Evolutionary conservation across 768 basidiomycete species (phyloP).

Genomic region (Lanmaoa rubissima): DNA sequence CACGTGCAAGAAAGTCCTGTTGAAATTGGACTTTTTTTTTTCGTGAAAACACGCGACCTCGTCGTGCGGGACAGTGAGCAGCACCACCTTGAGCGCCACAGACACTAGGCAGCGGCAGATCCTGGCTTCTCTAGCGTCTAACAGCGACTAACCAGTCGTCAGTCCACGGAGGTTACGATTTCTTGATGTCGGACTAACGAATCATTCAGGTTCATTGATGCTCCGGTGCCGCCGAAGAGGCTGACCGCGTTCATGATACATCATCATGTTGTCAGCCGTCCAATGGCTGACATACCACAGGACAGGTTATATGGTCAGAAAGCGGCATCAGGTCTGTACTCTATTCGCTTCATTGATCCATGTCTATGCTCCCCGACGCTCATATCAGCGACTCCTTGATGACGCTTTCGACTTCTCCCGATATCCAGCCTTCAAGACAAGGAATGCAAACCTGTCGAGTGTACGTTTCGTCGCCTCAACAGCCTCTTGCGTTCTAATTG

Average conservation of each 20-base stretch:
- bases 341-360: background rate
- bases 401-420: conserved; percentile 20
- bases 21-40: no score
- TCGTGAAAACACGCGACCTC: no score
- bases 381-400: conserved; percentile 20
- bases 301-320: background rate
- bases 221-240: background rate
- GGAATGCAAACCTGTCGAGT: background rate
- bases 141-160: no score
- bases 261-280: conserved; percentile 10
- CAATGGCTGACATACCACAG: conserved; percentile 10
- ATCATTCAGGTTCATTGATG: background rate
- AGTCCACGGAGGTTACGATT: no score
- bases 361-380: conserved; percentile 11
- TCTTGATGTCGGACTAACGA: background rate
- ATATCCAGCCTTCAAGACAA: conserved; percentile 6
- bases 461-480: conserved; percentile 7
- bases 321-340: no score
- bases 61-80: no score
- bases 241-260: no score
- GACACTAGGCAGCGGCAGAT: no score
- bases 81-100: no score
- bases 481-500: background rate
- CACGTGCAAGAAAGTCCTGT: no score
- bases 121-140: no score